A percentile compares a stretch with the other conserved stretches of the same genome.
Evolutionary conservation across 495 filamentous ascomycete species (phyloP).

Genomic region (Aspergillus indologenus): DNA sequence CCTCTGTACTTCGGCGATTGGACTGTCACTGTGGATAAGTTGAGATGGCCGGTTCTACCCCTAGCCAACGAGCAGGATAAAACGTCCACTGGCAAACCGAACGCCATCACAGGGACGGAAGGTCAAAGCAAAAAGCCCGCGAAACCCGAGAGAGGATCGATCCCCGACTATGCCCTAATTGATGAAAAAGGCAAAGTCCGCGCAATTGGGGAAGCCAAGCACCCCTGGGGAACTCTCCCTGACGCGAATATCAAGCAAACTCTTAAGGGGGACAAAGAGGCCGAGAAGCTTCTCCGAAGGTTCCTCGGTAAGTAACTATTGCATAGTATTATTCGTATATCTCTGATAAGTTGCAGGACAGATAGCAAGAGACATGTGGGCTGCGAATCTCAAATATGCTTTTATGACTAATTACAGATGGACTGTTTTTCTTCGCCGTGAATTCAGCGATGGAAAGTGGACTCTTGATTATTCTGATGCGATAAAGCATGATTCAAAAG

Average conservation of each 20-base stretch:
- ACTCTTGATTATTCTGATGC: neutral
- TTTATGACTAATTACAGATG: conserved; percentile 1
- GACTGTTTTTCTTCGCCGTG: neutral
- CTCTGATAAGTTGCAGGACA: neutral
- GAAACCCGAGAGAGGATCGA: neutral
- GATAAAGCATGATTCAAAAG: neutral
- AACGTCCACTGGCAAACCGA: no score
- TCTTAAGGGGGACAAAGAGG: neutral
- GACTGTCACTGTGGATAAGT: neutral
- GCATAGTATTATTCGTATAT: no score
- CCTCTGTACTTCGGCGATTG: neutral
- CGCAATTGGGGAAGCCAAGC: neutral
- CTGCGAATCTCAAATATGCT: neutral
- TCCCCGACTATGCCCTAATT: neutral
- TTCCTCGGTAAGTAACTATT: neutral
- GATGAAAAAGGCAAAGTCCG: neutral
- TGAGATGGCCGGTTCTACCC: neutral
- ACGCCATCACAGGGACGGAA: no score
- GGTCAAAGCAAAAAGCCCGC: no score
- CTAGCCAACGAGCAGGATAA: no score
- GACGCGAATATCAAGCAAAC: neutral
- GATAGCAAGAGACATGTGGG: neutral
- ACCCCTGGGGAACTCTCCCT: neutral
- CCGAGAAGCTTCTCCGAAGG: neutral
- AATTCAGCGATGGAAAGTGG: neutral